These are phyloP conservation scores for Podosphaera fusca DNA, from an alignment of 2,329 filamentous ascomycete species.

Conservation along the genomic window DNA sequence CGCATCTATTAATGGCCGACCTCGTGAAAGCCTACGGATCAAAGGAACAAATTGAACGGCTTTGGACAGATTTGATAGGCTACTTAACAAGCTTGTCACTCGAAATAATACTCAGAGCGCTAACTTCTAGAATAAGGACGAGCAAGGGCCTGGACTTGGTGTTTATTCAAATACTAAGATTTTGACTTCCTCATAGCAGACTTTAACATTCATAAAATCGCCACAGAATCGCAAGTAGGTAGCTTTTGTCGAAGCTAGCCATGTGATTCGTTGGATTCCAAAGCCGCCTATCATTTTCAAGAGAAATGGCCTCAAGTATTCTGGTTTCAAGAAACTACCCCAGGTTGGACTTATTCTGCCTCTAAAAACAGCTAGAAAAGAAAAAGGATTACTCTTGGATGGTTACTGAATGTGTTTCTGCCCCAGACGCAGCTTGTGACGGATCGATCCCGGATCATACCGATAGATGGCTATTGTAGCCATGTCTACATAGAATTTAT, in stretches of 20 bases:
- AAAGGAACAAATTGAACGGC: not conserved
- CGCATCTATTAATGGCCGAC: too few species aligned
- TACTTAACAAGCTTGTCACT: not conserved
- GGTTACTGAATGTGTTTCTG: slow-evolving; percentile 13
- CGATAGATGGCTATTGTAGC: not conserved
- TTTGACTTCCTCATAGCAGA: not conserved
- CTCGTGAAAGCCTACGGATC: too few species aligned
- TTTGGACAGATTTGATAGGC: not conserved
- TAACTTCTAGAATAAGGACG: too few species aligned
- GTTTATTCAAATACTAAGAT: not conserved
- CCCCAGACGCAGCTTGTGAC: slow-evolving; percentile 6
- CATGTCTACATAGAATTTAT: not conserved
- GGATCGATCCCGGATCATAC: not conserved
- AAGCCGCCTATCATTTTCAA: slow-evolving; percentile 12
- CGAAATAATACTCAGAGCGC: too few species aligned
- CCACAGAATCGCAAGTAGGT: slow-evolving; percentile 11
- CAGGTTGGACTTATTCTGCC: slow-evolving; percentile 9
- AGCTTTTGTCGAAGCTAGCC: slow-evolving; percentile 11
- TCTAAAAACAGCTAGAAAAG: slow-evolving; percentile 15
- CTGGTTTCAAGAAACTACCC: slow-evolving; percentile 5
- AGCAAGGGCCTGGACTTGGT: too few species aligned
- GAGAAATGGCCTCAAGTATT: slow-evolving; percentile 3
- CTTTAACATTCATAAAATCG: not conserved
- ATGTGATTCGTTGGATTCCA: slow-evolving; percentile 7
- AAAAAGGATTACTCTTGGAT: slow-evolving; percentile 11